Evolutionary conservation across 371 early-diverging fungal genomes (phyloP).

Genomic region (Basidiobolus meristosporus): DNA sequence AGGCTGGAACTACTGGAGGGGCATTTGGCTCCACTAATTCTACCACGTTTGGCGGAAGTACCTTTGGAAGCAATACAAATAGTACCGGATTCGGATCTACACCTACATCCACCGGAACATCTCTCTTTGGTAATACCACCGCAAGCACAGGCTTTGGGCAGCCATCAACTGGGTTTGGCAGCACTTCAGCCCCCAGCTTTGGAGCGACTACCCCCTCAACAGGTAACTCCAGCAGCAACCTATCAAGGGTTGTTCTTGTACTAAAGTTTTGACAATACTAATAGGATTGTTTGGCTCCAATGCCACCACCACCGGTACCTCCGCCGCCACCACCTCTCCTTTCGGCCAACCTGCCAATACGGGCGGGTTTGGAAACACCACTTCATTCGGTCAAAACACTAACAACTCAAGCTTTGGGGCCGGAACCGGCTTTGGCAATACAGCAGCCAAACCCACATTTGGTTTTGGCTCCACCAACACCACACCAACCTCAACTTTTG

Average conservation of each 20-base stretch:
- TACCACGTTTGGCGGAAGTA: slow-evolving; percentile 2
- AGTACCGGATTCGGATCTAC: background rate
- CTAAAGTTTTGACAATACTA: too few species aligned
- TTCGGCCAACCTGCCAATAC: too few species aligned
- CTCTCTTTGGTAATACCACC: background rate
- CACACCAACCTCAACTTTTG: slow-evolving; percentile 13
- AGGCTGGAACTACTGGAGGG: background rate
- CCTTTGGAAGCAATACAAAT: background rate
- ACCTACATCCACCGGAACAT: background rate
- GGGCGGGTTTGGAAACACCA: too few species aligned
- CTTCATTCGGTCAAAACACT: too few species aligned
- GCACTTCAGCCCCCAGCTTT: slow-evolving; percentile 9
- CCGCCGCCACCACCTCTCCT: too few species aligned
- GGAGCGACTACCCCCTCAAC: slow-evolving; percentile 4
- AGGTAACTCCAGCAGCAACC: background rate
- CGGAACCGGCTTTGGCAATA: slow-evolving; percentile 16
- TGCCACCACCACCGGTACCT: too few species aligned
- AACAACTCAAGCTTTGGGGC: too few species aligned
- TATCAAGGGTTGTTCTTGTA: too few species aligned
- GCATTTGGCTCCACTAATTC: slow-evolving; percentile 10
- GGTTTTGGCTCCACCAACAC: slow-evolving; percentile 1
- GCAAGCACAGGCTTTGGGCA: background rate
- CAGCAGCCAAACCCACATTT: slow-evolving; percentile 1
- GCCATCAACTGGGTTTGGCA: background rate
- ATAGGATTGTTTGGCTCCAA: slow-evolving; percentile 8